Base-by-base conservation (phyloP, 306 rosid species). In the Erythrophleum fordii region DNA sequence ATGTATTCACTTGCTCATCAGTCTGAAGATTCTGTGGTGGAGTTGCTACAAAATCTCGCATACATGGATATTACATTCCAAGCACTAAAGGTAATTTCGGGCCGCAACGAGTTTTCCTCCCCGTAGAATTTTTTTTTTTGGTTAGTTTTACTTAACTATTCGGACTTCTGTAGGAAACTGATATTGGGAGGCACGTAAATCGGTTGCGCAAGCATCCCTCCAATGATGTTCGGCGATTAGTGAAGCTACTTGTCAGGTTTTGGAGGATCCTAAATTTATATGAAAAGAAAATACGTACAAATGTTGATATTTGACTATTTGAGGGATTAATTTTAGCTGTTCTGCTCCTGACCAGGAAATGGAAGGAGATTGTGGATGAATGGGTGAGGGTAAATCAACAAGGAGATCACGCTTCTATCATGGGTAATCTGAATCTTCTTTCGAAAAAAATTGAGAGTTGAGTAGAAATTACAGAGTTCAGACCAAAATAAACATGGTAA, bases 41-140 rank as follows among this genome's bases (percentile, higher is more conserved):
- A 90, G 28, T 81, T 89, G 89, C 92, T 96, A 35, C 98, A 96
- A 88, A 86, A 73, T 85, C 93, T 96, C 1, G 98, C 93, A 3
- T 97, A 96, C 75, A 96, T 96, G 97, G 99, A 96, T 84, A 89
- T 96, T 76, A 92, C 99, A 83, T 93, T 93, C 82, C 98, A 93
- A 88, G 98, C 91, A 35, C 85, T 96, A 2, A 90, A 90, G 93
- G 99, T 93, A 72, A 75, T 18, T 37, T 48, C 11, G 17, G 13
- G 31, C 34, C 11, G n/a, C 3, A 59, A 72, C 25, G n/a, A 11
- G 20, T 37, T 31, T 41, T 68, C 61, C 8, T n/a, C 17, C n/a
- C 10, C 23, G 16, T 64, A 26, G 53, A 0, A 8, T 6, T 7
- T 11, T 41, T 1, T 31, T 79, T 26, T 25, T 41, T 48, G 23